phyloP scores from a whole-genome alignment of 805 yeast species.

The Starmerella davenportii region DNA sequence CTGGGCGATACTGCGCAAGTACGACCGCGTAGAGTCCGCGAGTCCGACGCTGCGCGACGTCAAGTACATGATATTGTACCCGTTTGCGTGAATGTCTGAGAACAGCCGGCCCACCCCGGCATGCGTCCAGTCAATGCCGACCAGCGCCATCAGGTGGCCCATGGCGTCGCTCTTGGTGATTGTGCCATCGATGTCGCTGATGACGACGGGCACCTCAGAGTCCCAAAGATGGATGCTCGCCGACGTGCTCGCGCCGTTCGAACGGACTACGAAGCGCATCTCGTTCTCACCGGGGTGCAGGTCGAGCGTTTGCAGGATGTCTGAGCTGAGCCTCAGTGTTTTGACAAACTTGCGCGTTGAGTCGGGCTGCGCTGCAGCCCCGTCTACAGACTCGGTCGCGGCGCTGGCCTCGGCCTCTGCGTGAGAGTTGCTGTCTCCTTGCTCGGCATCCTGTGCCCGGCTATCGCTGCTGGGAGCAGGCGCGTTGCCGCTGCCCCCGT shows the following conservation, averaged over 20 bases:
- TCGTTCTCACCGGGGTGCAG: slow-evolving; percentile 66
- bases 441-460: background rate
- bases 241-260: slow-evolving; percentile 58
- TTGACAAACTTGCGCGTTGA: slow-evolving; percentile 31
- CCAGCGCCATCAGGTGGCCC: slow-evolving; percentile 83
- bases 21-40: slow-evolving; percentile 79
- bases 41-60: slow-evolving; percentile 93
- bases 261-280: slow-evolving; percentile 58
- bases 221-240: slow-evolving; percentile 75
- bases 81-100: slow-evolving; percentile 69
- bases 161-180: slow-evolving; percentile 94
- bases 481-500: background rate
- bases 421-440: background rate
- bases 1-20: slow-evolving; percentile 60
- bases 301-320: slow-evolving; percentile 58
- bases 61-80: slow-evolving; percentile 81
- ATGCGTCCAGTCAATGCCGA: slow-evolving; percentile 97
- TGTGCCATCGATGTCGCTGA: slow-evolving; percentile 95
- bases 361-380: background rate
- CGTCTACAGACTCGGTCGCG: background rate
- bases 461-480: background rate
- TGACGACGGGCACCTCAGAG: slow-evolving; percentile 70
- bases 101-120: slow-evolving; percentile 84
- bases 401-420: background rate
- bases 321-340: slow-evolving; percentile 78